phyloP scores from a whole-genome alignment of 176 grass and related monocot species.

The Aegilops longissima region DNA sequence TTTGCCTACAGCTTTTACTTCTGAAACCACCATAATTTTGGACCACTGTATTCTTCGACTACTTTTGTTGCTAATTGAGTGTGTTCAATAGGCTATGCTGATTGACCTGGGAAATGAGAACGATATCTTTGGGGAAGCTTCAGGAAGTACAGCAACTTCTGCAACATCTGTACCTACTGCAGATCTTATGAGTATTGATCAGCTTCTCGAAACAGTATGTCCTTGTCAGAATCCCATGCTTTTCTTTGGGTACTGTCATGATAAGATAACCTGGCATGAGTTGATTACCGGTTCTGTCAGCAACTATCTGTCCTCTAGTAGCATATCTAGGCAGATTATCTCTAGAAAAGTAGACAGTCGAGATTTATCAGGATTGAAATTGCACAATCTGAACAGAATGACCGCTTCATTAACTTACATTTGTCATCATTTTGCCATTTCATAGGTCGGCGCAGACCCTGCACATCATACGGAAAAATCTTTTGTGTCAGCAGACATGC shows the following conservation, averaged over 20 bases:
- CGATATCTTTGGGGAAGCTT: slow-evolving; percentile 77
- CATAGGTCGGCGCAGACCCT: slow-evolving; percentile 48
- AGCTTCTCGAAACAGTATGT: slow-evolving; percentile 92
- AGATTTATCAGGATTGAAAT: background rate
- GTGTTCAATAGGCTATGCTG: slow-evolving; percentile 49
- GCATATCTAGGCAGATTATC: slow-evolving; percentile 1
- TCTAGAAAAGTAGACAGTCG: background rate
- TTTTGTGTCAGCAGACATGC: slow-evolving; percentile 49
- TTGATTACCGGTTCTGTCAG: slow-evolving; percentile 6
- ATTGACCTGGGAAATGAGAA: slow-evolving; percentile 55
- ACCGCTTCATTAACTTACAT: background rate
- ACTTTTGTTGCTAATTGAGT: slow-evolving; percentile 13
- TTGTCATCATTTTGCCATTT: slow-evolving; percentile 10
- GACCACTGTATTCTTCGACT: slow-evolving; percentile 16
- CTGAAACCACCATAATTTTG: background rate
- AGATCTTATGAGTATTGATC: slow-evolving; percentile 79
- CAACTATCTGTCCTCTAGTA: background rate
- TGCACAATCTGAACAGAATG: background rate
- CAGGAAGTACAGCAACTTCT: slow-evolving; percentile 52
- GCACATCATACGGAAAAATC: slow-evolving; percentile 33
- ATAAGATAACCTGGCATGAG: slow-evolving; percentile 13
- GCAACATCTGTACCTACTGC: slow-evolving; percentile 39
- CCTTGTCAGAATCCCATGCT: background rate
- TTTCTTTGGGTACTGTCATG: slow-evolving; percentile 22
- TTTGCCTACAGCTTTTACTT: slow-evolving; percentile 15